These are phyloP conservation scores for Golubevia pallescens DNA, from an alignment of 1,284 basidiomycete genomes.

Conservation along the genomic window DNA sequence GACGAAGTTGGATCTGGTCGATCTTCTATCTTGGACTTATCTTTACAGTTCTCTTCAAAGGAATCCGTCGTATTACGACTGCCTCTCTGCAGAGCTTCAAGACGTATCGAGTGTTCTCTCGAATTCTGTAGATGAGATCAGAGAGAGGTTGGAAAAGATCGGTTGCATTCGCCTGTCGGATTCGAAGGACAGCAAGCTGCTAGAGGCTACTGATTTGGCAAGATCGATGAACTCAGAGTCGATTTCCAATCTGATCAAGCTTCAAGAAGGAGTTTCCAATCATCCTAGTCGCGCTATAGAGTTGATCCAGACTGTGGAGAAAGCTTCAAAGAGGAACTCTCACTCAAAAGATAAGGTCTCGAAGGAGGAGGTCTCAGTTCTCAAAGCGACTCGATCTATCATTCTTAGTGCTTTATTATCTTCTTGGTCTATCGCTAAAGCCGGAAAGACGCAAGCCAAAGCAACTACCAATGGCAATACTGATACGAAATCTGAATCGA, in stretches of 20 bases:
- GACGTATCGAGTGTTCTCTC: constrained; percentile 25
- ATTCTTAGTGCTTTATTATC: constrained; percentile 23
- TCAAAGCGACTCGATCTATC: constrained; percentile 22
- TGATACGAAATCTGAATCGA: no score
- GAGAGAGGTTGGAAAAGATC: constrained; percentile 15
- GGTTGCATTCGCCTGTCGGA: not conserved
- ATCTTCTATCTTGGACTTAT: constrained; percentile 81
- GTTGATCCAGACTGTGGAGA: not conserved
- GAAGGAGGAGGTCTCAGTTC: constrained; percentile 11
- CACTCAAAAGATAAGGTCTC: not conserved
- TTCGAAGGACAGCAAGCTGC: not conserved
- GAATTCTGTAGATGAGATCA: constrained; percentile 13
- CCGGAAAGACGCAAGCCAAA: constrained; percentile 2
- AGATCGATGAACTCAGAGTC: constrained; percentile 21
- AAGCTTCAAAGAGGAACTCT: not conserved
- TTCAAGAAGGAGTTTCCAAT: not conserved
- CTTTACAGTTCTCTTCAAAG: constrained; percentile 74
- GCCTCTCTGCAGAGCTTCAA: constrained; percentile 46
- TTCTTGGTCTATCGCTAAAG: constrained; percentile 11
- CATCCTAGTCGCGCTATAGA: not conserved
- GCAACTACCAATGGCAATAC: not conserved
- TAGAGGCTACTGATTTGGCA: constrained; percentile 7
- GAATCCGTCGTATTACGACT: constrained; percentile 88
- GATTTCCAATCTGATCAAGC: constrained; percentile 26
- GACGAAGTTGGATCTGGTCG: constrained; percentile 72